phyloP scores from a whole-genome alignment of 2,329 filamentous ascomycete species.

The Neopestalotiopsis sp. region DNA sequence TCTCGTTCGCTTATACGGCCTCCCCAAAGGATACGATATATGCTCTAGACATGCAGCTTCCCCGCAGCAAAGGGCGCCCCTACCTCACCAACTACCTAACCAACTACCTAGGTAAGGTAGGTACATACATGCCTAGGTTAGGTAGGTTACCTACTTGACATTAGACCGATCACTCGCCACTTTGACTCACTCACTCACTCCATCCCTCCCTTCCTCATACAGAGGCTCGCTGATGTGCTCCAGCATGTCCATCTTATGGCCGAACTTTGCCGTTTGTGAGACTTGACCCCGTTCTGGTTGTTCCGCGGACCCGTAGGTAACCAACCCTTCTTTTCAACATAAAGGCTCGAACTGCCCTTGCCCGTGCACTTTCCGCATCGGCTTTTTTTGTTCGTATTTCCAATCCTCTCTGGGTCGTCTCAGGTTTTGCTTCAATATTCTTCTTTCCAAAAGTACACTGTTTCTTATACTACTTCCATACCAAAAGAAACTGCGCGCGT shows the following conservation, averaged over 20 bases:
- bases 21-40: no score
- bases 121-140: no score
- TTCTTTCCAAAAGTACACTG: not conserved
- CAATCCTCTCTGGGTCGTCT: not conserved
- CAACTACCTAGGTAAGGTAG: no score
- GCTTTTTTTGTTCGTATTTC: not conserved
- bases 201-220: not conserved
- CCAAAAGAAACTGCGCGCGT: not conserved
- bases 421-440: not conserved
- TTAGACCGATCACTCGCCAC: not conserved
- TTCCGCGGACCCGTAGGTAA: not conserved
- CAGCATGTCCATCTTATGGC: not conserved
- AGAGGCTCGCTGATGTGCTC: constrained; percentile 1
- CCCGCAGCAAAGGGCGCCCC: not conserved
- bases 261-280: not conserved
- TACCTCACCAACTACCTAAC: no score
- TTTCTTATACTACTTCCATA: not conserved
- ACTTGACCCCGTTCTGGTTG: not conserved
- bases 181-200: not conserved
- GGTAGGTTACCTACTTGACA: no score
- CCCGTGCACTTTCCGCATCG: not conserved
- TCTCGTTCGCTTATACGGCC: no score
- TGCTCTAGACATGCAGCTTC: constrained; percentile 1
- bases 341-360: not conserved
- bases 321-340: not conserved